These are phyloP conservation scores for Pseudopediastrum boryanum DNA, from an alignment of 139 green algal species.

Conservation along the genomic window DNA sequence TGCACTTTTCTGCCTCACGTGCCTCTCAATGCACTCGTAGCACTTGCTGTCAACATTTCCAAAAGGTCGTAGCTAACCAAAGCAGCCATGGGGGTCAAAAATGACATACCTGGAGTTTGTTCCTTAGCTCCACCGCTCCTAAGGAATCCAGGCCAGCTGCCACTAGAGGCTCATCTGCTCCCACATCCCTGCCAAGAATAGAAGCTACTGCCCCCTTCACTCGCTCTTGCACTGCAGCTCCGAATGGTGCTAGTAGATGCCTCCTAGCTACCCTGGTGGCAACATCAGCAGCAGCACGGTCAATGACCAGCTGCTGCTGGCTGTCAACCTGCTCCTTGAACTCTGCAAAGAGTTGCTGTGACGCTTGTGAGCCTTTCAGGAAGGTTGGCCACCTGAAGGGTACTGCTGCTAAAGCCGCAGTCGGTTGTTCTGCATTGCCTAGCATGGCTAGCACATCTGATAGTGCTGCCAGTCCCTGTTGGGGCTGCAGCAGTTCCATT, in stretches of 20 bases:
- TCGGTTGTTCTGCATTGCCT: background rate
- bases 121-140: slow-evolving; percentile 79
- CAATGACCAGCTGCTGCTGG: background rate
- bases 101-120: slow-evolving; percentile 68
- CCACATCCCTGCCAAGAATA: slow-evolving; percentile 21
- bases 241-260: background rate
- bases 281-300: no score
- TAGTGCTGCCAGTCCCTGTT: slow-evolving; percentile 53
- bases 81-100: slow-evolving; percentile 41
- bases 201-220: slow-evolving; percentile 11
- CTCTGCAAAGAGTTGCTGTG: background rate
- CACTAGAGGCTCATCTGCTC: slow-evolving; percentile 75
- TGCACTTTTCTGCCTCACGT: no score
- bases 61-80: slow-evolving; percentile 43
- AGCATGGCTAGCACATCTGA: slow-evolving; percentile 2
- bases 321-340: background rate
- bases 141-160: slow-evolving; percentile 80
- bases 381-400: slow-evolving; percentile 48
- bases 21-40: no score
- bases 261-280: no score
- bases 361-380: slow-evolving; percentile 2
- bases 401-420: slow-evolving; percentile 20
- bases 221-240: slow-evolving; percentile 34
- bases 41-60: no score
- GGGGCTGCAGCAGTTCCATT: slow-evolving; percentile 57